These are phyloP conservation scores for Rhodamnia rubescens DNA, from an alignment of 345 rosid species.

Conservation along the genomic window DNA sequence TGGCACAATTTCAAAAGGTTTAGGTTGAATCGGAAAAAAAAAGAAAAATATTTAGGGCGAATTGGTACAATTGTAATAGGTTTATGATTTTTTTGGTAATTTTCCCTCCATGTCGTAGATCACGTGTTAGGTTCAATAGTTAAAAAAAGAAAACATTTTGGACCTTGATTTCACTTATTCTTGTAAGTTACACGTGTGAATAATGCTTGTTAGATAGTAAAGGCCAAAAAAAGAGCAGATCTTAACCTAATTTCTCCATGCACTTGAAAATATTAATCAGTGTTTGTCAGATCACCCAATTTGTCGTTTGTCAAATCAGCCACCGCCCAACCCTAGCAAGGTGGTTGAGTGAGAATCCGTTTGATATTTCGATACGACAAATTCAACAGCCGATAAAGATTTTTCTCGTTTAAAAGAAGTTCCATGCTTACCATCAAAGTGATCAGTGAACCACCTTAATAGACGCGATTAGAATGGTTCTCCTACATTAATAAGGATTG, in stretches of 20 bases:
- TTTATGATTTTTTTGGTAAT: no score
- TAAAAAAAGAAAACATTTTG: neutral
- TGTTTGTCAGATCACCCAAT: neutral
- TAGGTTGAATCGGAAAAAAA: no score
- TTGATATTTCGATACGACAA: neutral
- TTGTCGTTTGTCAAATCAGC: neutral
- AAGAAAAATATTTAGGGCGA: no score
- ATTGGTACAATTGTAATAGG: no score
- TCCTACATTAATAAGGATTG: no score
- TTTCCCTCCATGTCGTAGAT: no score
- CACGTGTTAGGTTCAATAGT: neutral
- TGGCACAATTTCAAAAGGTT: no score
- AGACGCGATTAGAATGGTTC: no score
- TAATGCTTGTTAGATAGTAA: neutral
- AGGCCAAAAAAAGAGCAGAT: neutral
- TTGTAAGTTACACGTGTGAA: neutral
- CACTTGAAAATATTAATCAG: neutral
- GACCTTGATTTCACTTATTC: neutral
- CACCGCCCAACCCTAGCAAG: neutral
- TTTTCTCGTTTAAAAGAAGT: no score
- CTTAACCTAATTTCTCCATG: neutral
- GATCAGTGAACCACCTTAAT: neutral
- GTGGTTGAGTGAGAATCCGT: neutral
- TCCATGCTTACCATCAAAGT: neutral
- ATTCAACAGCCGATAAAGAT: neutral